Evolutionary conservation across 108 stramenopile species (phyloP).

Genomic region (Cyclotella choctawhatcheeana): DNA sequence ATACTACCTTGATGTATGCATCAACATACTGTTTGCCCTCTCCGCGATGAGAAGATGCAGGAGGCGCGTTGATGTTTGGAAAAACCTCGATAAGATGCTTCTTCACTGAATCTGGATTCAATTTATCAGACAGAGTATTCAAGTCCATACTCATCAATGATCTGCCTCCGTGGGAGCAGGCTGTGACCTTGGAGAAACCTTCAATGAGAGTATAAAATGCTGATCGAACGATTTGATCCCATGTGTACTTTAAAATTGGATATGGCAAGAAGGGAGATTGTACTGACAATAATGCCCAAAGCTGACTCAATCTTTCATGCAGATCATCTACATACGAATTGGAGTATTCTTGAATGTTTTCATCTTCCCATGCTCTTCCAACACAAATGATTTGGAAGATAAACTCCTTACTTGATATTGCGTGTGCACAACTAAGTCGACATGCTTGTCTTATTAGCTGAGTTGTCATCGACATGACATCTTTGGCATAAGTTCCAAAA

Average conservation of each 20-base stretch:
- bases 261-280: constrained; percentile 46
- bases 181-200: constrained; percentile 80
- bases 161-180: constrained; percentile 92
- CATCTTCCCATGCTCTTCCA: constrained; percentile 70
- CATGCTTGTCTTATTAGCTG: constrained; percentile 37
- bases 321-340: constrained; percentile 85
- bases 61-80: constrained; percentile 37
- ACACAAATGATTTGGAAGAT: constrained; percentile 55
- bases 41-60: constrained; percentile 24
- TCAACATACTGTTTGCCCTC: constrained; percentile 77
- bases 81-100: constrained; percentile 48
- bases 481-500: constrained; percentile 38
- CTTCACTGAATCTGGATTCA: constrained; percentile 48
- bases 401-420: constrained; percentile 42
- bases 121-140: constrained; percentile 70
- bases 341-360: constrained; percentile 68
- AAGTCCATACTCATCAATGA: constrained; percentile 96
- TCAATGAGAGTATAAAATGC: constrained; percentile 75
- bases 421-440: constrained; percentile 22
- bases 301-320: constrained; percentile 42
- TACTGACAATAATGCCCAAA: constrained; percentile 54
- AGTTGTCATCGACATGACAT: constrained; percentile 45
- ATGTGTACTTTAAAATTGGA: constrained; percentile 46
- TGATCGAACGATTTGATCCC: constrained; percentile 66
- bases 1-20: constrained; percentile 91